Evolutionary conservation across 2,329 filamentous ascomycete genomes (phyloP), one percentile per base, ranked within the genome.

Genomic region (Stagonosporopsis tanaceti): DNA sequence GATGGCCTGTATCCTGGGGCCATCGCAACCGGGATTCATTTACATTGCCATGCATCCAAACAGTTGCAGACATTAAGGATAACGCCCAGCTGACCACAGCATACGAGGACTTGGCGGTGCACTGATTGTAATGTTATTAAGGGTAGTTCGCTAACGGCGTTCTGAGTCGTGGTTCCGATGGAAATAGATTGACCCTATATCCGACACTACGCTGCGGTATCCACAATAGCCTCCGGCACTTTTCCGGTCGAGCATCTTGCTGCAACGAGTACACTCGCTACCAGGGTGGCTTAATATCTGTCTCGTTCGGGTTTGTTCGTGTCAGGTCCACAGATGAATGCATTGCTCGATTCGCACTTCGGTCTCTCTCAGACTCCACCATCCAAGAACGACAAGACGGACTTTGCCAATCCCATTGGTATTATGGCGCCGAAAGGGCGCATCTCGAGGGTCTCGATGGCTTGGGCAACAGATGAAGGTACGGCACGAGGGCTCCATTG

Each of bases 71-170:
- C 22, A 22, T 12, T 34, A 38, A 44, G 45, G 39, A 47, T 20
- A 6, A 11, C 12, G 48, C 14, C 38, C 54, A 57, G 48, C 17
- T 57, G 54, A 57, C 39, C 39, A 17, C 22, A 37, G 8, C 4
- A 27, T 35, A 25, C 20, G 34, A n/a, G 25, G 3, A 4, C 22
- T 42, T 15, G 20, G 12, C 9, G 7, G 11, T 30, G 15, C 27
- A 22, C 34, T 38, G 8, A 6, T 11, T 11, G 15, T 57, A 22
- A 15, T n/a, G 7, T 53, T 39, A 53, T 45, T 53, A 48, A 53
- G 39, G 45, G 24, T 22, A 40, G 6, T 30, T 65, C 65, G 62
- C 66, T 69, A 62, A 57, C 65, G 66, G 64, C 48, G 61, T 32
- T 57, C 50, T 12, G 53, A 27, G 22, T 58, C 39, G 44, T 45